These are phyloP conservation scores for Leptomonas seymouri DNA, from an alignment of 208 protist species.

Conservation along the genomic window DNA sequence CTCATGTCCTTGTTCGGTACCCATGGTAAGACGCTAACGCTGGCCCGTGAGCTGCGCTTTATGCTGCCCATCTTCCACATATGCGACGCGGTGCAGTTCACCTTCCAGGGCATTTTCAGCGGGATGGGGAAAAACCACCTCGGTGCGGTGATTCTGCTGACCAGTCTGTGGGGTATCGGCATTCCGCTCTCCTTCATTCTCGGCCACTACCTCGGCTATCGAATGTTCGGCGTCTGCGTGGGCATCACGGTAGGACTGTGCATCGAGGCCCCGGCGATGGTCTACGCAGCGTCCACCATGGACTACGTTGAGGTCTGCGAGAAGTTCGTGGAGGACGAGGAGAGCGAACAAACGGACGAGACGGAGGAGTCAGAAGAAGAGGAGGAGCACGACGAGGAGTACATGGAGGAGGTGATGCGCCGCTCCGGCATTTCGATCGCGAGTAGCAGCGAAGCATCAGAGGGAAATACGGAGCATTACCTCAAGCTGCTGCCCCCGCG, in stretches of 20 bases:
- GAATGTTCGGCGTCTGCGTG: slow-evolving; percentile 71
- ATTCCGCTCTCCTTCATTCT: slow-evolving; percentile 70
- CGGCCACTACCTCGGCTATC: slow-evolving; percentile 55
- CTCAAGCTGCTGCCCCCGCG: slow-evolving; percentile 48
- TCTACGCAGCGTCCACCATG: slow-evolving; percentile 55
- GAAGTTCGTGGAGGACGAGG: slow-evolving; percentile 59
- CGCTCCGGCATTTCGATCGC: slow-evolving; percentile 68
- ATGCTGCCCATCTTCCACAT: slow-evolving; percentile 81
- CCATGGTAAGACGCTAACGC: slow-evolving; percentile 44
- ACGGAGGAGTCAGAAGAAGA: slow-evolving; percentile 52
- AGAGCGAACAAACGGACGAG: slow-evolving; percentile 59
- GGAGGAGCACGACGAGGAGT: slow-evolving; percentile 58
- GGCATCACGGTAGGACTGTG: slow-evolving; percentile 80
- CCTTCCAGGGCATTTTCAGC: slow-evolving; percentile 89
- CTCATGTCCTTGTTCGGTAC: slow-evolving; percentile 81
- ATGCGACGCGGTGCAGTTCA: slow-evolving; percentile 78
- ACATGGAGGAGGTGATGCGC: slow-evolving; percentile 76
- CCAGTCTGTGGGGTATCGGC: slow-evolving; percentile 75
- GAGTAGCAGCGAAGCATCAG: slow-evolving; percentile 27
- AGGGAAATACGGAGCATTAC: slow-evolving; percentile 51
- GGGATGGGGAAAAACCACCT: slow-evolving; percentile 80
- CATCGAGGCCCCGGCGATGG: slow-evolving; percentile 82
- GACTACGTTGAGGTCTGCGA: slow-evolving; percentile 73
- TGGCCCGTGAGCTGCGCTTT: slow-evolving; percentile 56
- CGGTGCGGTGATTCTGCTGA: slow-evolving; percentile 73